Conservation (phyloP, 2,329 filamentous ascomycete species). For the Nemania abortiva region DNA sequence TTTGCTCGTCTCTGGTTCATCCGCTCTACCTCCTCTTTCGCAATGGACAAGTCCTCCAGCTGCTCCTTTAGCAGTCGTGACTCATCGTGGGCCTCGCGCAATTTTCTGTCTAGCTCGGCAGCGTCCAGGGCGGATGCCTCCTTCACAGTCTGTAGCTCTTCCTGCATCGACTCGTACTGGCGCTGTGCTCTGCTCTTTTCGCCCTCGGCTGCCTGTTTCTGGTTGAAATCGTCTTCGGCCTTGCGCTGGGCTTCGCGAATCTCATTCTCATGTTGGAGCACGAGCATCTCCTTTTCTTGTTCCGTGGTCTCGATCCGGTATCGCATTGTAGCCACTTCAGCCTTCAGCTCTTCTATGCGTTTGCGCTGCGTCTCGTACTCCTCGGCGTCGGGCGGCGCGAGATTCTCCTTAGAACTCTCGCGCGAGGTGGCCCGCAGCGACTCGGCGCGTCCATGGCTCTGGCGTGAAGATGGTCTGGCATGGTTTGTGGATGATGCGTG, state of each 20-base stretch:
- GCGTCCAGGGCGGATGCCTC: conserved; percentile 67
- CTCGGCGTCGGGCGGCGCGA: conserved; percentile 69
- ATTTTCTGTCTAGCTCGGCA: conserved; percentile 74
- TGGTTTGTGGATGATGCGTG: conserved; percentile 51
- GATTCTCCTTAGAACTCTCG: conserved; percentile 71
- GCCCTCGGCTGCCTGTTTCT: conserved; percentile 69
- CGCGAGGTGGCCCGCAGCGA: conserved; percentile 63
- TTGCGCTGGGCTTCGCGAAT: conserved; percentile 82
- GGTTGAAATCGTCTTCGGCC: conserved; percentile 87
- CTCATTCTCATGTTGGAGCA: conserved; percentile 84
- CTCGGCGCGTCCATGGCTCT: conserved; percentile 54
- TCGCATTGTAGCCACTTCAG: conserved; percentile 86
- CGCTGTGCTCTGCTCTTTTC: conserved; percentile 64
- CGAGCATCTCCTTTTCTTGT: conserved; percentile 85
- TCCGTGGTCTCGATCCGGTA: conserved; percentile 90
- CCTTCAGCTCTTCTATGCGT: conserved; percentile 82
- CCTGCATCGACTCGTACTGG: conserved; percentile 63
- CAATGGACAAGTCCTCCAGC: conserved; percentile 74
- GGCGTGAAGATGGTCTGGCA: conserved; percentile 56
- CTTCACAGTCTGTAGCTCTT: conserved; percentile 65
- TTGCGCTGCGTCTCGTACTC: conserved; percentile 69
- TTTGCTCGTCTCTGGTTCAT: conserved; percentile 66
- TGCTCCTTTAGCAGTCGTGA: conserved; percentile 83
- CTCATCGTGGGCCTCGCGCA: conserved; percentile 79
- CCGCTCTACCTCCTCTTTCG: conserved; percentile 77